phyloP scores from a whole-genome alignment of 352 stramenopile species.

The Globisporangium uncinulatum region DNA sequence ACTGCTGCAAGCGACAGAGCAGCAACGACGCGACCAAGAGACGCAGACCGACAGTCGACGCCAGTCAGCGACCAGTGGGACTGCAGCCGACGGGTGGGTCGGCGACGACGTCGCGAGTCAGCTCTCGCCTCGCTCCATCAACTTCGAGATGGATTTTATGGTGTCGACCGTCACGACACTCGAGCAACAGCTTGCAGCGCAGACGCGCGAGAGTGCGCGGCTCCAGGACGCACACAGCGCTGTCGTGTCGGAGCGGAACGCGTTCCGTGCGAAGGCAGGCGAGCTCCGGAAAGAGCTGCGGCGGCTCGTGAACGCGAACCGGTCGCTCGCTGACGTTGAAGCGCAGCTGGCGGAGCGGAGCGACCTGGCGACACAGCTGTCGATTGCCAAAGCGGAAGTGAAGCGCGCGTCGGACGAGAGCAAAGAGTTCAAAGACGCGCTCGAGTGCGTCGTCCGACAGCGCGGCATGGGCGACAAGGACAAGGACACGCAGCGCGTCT shows the following conservation, averaged over 20 bases:
- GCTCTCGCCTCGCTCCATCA: slow-evolving; percentile 24
- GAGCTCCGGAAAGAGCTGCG: slow-evolving; percentile 60
- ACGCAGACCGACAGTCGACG: slow-evolving; percentile 45
- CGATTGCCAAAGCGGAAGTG: slow-evolving; percentile 40
- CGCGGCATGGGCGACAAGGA: slow-evolving; percentile 57
- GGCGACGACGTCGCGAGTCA: slow-evolving; percentile 20
- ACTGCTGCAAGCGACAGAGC: background rate
- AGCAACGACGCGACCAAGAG: slow-evolving; percentile 20
- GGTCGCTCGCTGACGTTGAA: slow-evolving; percentile 46
- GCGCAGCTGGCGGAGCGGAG: slow-evolving; percentile 53
- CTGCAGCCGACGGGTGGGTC: slow-evolving; percentile 11
- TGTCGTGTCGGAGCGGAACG: slow-evolving; percentile 51
- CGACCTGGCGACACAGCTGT: slow-evolving; percentile 46
- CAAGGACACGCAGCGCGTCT: slow-evolving; percentile 52
- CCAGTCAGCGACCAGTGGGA: slow-evolving; percentile 4
- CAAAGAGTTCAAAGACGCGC: slow-evolving; percentile 48
- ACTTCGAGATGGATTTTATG: slow-evolving; percentile 17
- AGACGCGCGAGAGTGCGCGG: slow-evolving; percentile 20
- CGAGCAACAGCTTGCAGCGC: slow-evolving; percentile 27
- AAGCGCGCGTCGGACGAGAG: slow-evolving; percentile 52
- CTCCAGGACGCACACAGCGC: slow-evolving; percentile 33
- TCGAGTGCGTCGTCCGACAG: slow-evolving; percentile 42
- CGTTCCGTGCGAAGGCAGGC: slow-evolving; percentile 37
- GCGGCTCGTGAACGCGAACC: slow-evolving; percentile 41
- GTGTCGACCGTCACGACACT: slow-evolving; percentile 29